phyloP scores from a whole-genome alignment of 352 stramenopile species.

The Globisporangium parvum region DNA sequence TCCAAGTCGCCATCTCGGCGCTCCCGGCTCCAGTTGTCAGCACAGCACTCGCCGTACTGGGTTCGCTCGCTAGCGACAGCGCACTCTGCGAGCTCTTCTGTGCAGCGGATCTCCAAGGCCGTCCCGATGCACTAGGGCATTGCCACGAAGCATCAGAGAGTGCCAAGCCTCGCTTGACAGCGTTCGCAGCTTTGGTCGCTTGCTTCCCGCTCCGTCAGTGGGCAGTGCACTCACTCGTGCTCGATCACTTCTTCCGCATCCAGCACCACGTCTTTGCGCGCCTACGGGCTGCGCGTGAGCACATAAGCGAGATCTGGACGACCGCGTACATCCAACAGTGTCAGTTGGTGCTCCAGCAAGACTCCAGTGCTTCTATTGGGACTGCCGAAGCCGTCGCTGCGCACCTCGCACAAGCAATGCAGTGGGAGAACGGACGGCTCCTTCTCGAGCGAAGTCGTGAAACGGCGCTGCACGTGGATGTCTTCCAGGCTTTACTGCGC shows the following conservation, averaged over 20 bases:
- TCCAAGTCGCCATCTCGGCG: conserved; percentile 5
- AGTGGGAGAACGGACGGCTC: neutral
- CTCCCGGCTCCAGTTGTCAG: neutral
- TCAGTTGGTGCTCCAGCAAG: conserved; percentile 3
- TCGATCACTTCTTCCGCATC: conserved; percentile 8
- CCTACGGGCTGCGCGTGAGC: neutral
- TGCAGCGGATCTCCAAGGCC: neutral
- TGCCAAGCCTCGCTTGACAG: neutral
- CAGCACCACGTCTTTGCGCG: conserved; percentile 6
- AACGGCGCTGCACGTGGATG: conserved; percentile 6
- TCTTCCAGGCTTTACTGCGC: neutral
- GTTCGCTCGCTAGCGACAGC: neutral
- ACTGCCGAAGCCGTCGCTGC: conserved; percentile 4
- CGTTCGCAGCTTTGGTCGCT: conserved; percentile 1
- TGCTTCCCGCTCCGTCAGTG: conserved; percentile 8
- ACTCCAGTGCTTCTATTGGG: neutral
- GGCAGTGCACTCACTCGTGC: neutral
- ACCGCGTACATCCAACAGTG: conserved; percentile 9
- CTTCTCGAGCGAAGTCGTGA: neutral
- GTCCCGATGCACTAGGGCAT: neutral
- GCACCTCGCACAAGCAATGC: neutral
- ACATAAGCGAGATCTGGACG: conserved; percentile 6
- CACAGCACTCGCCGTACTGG: conserved; percentile 3
- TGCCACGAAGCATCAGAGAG: too few species aligned
- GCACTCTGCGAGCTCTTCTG: conserved; percentile 6